Evolutionary conservation across 495 filamentous ascomycete genomes (phyloP).

Genomic region (Tetracladium setigerum): DNA sequence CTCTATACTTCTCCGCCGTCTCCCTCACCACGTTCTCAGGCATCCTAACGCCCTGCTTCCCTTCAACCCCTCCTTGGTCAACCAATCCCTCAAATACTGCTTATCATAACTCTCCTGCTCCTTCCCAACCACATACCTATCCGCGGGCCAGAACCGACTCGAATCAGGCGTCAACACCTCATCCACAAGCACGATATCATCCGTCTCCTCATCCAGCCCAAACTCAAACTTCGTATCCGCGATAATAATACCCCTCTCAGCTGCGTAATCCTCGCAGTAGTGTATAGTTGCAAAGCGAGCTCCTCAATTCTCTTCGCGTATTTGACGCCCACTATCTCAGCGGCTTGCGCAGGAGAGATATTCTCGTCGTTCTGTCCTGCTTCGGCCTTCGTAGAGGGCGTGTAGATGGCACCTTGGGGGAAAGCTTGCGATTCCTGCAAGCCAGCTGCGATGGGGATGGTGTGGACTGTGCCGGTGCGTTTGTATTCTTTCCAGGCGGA

Average conservation of each 20-base stretch:
- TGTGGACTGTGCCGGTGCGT: slow-evolving; percentile 71
- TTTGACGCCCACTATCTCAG: slow-evolving; percentile 59
- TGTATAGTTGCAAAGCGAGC: slow-evolving; percentile 66
- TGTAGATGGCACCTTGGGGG: slow-evolving; percentile 68
- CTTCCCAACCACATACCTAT: slow-evolving; percentile 61
- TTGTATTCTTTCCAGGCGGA: slow-evolving; percentile 82
- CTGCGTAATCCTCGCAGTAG: slow-evolving; percentile 65
- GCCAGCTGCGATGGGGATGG: slow-evolving; percentile 57
- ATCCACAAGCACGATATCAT: slow-evolving; percentile 79
- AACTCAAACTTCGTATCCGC: slow-evolving; percentile 87
- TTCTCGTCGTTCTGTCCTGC: slow-evolving; percentile 83
- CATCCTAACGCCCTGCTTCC: slow-evolving; percentile 60
- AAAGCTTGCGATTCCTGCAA: slow-evolving; percentile 67
- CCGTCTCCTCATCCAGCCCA: slow-evolving; percentile 59
- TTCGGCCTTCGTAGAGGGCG: slow-evolving; percentile 86
- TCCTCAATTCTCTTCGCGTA: slow-evolving; percentile 70
- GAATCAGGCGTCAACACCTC: slow-evolving; percentile 85
- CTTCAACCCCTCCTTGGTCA: slow-evolving; percentile 62
- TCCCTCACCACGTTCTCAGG: slow-evolving; percentile 54
- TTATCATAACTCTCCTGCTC: slow-evolving; percentile 84
- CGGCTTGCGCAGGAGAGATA: slow-evolving; percentile 67
- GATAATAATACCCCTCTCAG: slow-evolving; percentile 77
- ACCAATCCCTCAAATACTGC: slow-evolving; percentile 84
- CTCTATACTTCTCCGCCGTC: slow-evolving; percentile 58
- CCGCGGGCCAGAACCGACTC: slow-evolving; percentile 82